Evolutionary conservation across 2,329 filamentous ascomycete genomes (phyloP), one percentile per base, ranked within the genome.

Genomic region (Colletotrichum sp.): DNA sequence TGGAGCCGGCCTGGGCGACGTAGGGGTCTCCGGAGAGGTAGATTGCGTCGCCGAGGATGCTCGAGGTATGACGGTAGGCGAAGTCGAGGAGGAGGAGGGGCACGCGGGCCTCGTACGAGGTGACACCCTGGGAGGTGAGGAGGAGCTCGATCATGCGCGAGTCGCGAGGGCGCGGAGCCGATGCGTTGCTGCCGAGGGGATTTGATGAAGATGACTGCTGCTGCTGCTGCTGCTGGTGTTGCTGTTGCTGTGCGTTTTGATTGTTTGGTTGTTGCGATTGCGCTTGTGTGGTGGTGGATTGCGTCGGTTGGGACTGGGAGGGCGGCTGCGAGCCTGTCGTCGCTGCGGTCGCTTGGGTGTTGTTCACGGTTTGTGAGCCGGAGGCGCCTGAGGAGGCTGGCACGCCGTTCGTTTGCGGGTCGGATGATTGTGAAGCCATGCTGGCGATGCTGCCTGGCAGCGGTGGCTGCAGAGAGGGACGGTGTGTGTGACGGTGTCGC

Each of bases 11-110:
- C 70, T 90, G 88, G 8, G 87, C 84, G 24, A 90, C 87, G 84
- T 94, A 93, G 9, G 93, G 93, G 81, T 95, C 93, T 8, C 90
- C 89, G 8, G 89, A 88, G 31, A 94, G 89, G 79, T 94, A 92
- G 18, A 94, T 84, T 8, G 91, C 92, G 84, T 95, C 93, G 77
- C 87, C 91, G 24, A 96, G 90, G 43, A 96, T 88, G 71, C 90
- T 89, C 2, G 91, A 91, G 12, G 93, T 94, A 87, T 95, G 94
- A 47, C 94, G 92, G 88, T 97, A 97, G 63, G 94, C 93, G 81
- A 96, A 96, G 85, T 97, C 94, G 81, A 97, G 92, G 63, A 97
- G 91, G 72, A 96, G 91, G 1, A 96, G 89, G 1, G 94, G 94
- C 2, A 97, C 94, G 79, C 94, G 94, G 82, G 93, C 91, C 82